Evolutionary conservation across 2,329 filamentous ascomycete genomes (phyloP), one percentile per base, ranked within the genome.

Genomic region (Mollisia scopiformis): DNA sequence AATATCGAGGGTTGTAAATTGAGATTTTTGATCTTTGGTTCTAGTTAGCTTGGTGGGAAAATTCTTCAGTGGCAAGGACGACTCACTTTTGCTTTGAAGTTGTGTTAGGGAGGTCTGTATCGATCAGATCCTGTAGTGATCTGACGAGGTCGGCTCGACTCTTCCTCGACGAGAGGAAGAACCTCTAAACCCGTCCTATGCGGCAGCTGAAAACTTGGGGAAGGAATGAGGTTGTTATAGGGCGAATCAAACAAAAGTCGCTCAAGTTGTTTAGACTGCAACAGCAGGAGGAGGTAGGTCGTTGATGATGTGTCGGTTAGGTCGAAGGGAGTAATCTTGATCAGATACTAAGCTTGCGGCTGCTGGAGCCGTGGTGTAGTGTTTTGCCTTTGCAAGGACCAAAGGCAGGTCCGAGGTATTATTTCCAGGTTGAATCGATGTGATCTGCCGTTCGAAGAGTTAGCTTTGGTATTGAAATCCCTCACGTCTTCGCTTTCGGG

Each of bases 81-180:
- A 66, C 66, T 58, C 55, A 69, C 65, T 65, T 65, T 53, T 68
- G 59, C 61, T 68, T 61, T 63, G 62, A 72, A 73, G 73, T 68
- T 71, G 77, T 89, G 82, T 93, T 98, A 98, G 78, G 95, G 95
- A 80, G 95, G 95, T 87, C 92, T 90, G 83, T 93, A 96, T 81
- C 89, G 90, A 84, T 92, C 91, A 85, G 92, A 90, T 88, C 89
- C 92, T 85, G 91, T 85, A 84, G 84, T 89, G 85, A 89, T 88
- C 87, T 91, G 91, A 89, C 92, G 90, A 92, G 91, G 92, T 90
- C 92, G 94, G 90, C 90, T 92, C 91, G 93, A 97, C 92, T 95
- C 95, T 96, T 94, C 95, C 95, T 93, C 94, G 80, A 82, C 83
- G 83, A 95, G 94, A 97, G 93, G 94, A 98, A 98, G 94, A 96